Evolutionary conservation across 129 eudicot species (phyloP), one percentile per base, ranked within the genome.

Genomic region (Lonicera japonica): DNA sequence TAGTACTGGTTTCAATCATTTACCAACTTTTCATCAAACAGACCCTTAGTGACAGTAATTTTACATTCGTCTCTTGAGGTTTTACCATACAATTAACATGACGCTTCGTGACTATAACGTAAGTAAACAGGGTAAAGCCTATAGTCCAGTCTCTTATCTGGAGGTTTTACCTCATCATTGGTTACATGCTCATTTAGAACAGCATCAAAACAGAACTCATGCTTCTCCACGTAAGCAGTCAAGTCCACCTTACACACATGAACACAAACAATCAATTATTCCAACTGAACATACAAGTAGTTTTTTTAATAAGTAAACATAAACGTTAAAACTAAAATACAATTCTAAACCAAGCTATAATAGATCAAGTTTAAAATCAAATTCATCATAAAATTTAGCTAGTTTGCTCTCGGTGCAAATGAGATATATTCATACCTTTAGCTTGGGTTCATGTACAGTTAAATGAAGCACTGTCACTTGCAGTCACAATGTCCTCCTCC

Each of bases 141-240:
- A n/a, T n/a, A 43, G 68, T 45, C 19, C 25, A 29, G 51, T 34
- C 57, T 51, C 29, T 15, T 25, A 54, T 22, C 50, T 63, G 16
- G 29, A 70, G 34, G 58, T n/a, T 29, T 19, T 84, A 91, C 98
- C 95, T 91, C 96, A 78, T 87, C 95, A 76, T 91, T 91, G 54
- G 95, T 69, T 47, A 91, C 98, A 67, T 84, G 63, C 80, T 91
- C 86, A 73, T 84, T 88, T 15, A 91, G 83, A 73, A 91, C 98
- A 54, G 96, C 98, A 84, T 91, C 98, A 67, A 91, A 91, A 76
- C 90, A 87, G 67, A 91, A 91, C 78, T 91, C 98, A 40, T 91
- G 96, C 55, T 80, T 91, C 77, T 91, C 98, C 68, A 91, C 96
- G 61, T 91, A 91, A 15, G 98, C 98, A 70, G 98, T 91, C 85